Base-by-base conservation (phyloP, 129 eudicot species). In the Apium graveolens region DNA sequence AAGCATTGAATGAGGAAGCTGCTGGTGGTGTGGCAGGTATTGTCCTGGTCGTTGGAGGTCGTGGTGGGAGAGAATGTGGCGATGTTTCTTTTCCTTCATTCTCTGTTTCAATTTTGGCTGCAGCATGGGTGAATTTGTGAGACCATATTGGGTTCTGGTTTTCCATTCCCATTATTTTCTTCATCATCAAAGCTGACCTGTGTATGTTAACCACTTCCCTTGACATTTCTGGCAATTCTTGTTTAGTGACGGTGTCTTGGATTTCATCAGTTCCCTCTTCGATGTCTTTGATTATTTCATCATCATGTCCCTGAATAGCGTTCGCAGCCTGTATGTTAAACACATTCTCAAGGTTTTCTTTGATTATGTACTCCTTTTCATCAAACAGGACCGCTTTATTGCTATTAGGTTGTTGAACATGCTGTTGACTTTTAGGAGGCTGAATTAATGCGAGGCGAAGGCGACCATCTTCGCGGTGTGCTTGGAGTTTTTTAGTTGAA, bases 381-480 rank as follows among this genome's bases (percentile, higher is more conserved):
- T 70, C 77, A 13, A 73, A 29, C 27, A 68, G 10, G 45, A 68
- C 35, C 21, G 34, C 70, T 27, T 74, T 55, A 11, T 31, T 60
- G 16, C 21, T 11, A 8, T 73, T 5, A 43, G 80, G 80, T 80
- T 71, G 68, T 84, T 84, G 53, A 81, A 72, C 80, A 29, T 89
- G 74, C 26, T 29, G 41, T 31, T 49, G 73, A 44, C 73, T 71
- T 77, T 45, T 42, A 2, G 76, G 79, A 82, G 80, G 73, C 46
- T 87, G 82, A 46, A 85, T 77, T 16, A 93, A 76, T 3, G 89
- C 82, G 46, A 93, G 89, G 69, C 84, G 90, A 55, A 93, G 96
- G 13, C 96, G 89, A 55, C 98, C 98, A 2, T 89, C 91, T 27
- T 84, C 78, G 16, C 98, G 90, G 29, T 86, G 89, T 29, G 92